Percentiles rank a stretch among this genome's conserved stretches.
Conservation (phyloP, 306 rosid genomes). For the Cicer pinnatifidum region DNA sequence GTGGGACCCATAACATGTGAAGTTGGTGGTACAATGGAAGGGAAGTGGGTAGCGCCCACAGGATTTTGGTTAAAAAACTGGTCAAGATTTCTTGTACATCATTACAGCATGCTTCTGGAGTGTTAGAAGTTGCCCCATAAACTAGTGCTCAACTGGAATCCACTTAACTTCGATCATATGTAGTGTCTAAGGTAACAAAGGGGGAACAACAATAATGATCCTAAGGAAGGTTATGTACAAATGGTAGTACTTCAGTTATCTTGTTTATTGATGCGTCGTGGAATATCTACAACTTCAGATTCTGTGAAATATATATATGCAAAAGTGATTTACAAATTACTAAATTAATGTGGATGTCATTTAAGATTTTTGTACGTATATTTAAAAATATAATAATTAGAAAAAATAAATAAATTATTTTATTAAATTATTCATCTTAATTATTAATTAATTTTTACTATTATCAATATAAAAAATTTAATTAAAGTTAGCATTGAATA, state of each 20-base stretch:
- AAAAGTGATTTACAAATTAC: not conserved
- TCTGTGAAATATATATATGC: not conserved
- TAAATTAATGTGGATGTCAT: too few species aligned
- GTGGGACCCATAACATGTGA: too few species aligned
- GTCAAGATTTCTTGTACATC: not conserved
- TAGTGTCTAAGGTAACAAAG: conserved; percentile 28
- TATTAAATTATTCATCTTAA: too few species aligned
- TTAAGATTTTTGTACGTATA: too few species aligned
- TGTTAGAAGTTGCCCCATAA: not conserved
- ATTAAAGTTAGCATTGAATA: too few species aligned
- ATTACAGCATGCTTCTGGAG: not conserved
- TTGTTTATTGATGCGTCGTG: not conserved
- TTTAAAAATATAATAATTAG: too few species aligned
- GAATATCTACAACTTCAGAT: not conserved
- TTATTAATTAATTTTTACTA: too few species aligned
- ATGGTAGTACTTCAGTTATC: not conserved
- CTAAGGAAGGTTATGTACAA: not conserved
- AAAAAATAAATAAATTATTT: too few species aligned
- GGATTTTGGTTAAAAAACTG: too few species aligned
- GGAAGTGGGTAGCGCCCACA: too few species aligned
- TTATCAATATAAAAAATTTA: too few species aligned
- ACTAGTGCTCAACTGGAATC: conserved; percentile 22
- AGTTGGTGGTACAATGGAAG: too few species aligned
- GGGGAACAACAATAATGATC: conserved; percentile 1
- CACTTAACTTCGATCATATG: not conserved